Conservation (phyloP, 1,139 yeast species). For the Yamadazyma conglobata region DNA sequence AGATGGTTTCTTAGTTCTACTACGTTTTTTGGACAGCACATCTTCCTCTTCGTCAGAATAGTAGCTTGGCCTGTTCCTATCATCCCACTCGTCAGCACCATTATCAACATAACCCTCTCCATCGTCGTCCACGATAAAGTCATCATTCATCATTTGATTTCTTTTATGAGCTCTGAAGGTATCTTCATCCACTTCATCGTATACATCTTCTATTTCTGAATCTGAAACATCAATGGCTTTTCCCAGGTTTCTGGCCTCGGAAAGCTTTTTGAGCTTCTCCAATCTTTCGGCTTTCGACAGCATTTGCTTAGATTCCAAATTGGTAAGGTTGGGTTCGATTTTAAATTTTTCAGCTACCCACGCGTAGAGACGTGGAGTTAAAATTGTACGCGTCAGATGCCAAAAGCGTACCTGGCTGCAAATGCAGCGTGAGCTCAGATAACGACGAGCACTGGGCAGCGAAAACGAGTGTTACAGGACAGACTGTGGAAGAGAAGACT, state of each 20-base stretch:
- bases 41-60: conserved; percentile 53
- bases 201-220: conserved; percentile 47
- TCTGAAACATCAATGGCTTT: conserved; percentile 20
- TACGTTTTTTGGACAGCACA: conserved; percentile 26
- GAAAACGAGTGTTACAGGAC: no score
- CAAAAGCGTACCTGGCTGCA: no score
- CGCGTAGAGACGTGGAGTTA: no score
- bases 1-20: conserved; percentile 23
- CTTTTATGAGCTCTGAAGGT: conserved; percentile 75
- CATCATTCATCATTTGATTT: conserved; percentile 79
- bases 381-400: no score
- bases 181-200: conserved; percentile 84
- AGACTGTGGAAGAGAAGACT: no score
- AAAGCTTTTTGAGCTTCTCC: conserved; percentile 38
- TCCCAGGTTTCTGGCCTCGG: conserved; percentile 40
- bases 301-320: no score
- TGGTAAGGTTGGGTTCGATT: not conserved
- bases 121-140: conserved; percentile 89
- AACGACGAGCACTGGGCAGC: no score
- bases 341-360: no score
- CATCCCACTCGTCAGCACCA: conserved; percentile 89
- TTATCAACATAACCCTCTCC: conserved; percentile 90
- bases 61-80: conserved; percentile 44
- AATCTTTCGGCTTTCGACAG: conserved; percentile 17
- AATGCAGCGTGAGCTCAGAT: no score